Percentiles rank a stretch among this genome's conserved stretches.
Evolutionary conservation across 306 rosid species (phyloP).

Genomic region (Acmispon strigosus): DNA sequence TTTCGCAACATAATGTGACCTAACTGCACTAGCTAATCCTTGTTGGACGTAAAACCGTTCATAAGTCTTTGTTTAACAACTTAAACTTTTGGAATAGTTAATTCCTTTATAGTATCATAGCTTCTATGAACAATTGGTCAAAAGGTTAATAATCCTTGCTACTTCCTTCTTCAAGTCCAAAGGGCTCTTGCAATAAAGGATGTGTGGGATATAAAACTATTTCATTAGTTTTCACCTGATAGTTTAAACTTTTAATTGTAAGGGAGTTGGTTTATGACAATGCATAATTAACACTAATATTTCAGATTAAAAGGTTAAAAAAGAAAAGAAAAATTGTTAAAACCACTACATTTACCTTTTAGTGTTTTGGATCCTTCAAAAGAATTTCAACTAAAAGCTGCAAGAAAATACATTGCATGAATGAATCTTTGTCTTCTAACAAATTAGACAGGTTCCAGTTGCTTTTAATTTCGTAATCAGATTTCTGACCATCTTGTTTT

Average conservation of each 20-base stretch:
- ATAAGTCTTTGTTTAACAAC: neutral
- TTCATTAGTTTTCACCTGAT: neutral
- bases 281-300: neutral
- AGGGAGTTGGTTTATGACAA: neutral
- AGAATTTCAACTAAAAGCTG: neutral
- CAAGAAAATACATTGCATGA: neutral
- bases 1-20: neutral
- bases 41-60: neutral
- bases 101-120: neutral
- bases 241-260: neutral
- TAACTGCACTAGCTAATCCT: neutral
- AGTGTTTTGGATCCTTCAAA: conserved; percentile 11
- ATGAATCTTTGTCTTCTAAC: neutral
- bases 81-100: neutral
- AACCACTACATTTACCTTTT: neutral
- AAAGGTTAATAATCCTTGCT: neutral
- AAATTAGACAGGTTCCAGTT: neutral
- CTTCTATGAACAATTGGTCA: neutral
- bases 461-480: conserved; percentile 15
- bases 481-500: conserved; percentile 23
- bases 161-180: neutral
- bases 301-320: neutral
- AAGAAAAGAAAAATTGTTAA: neutral
- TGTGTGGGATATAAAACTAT: neutral
- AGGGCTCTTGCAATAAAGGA: neutral